Percentiles rank a stretch among this genome's conserved stretches.
phyloP scores from a whole-genome alignment of 225 moss, liverwort and hornwort species.

The Climacium dendroides region DNA sequence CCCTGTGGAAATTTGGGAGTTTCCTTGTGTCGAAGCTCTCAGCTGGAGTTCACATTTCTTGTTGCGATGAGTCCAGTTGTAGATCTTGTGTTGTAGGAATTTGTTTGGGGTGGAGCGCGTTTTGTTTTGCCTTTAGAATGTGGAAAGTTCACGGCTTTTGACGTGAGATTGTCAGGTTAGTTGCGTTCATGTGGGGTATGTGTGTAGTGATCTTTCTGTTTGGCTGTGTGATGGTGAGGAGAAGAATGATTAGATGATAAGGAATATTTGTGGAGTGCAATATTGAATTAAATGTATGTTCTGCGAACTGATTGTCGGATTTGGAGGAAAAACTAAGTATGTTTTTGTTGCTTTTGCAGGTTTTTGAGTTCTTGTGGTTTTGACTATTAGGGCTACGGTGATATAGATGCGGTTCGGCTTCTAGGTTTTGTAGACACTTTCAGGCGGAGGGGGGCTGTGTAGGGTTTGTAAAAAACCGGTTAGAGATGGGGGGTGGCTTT shows the following conservation, averaged over 20 bases:
- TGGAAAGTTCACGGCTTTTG: background rate
- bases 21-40: background rate
- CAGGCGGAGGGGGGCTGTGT: too few species aligned
- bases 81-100: background rate
- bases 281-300: background rate
- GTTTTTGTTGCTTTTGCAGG: background rate
- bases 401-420: background rate
- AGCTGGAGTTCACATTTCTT: background rate
- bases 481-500: conserved; percentile 72
- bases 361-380: background rate
- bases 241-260: background rate
- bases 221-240: background rate
- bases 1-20: background rate
- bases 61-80: background rate
- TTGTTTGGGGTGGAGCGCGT: background rate
- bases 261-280: background rate
- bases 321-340: background rate
- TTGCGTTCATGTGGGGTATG: background rate
- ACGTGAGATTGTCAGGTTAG: background rate
- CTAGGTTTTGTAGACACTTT: background rate
- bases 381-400: background rate
- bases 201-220: background rate
- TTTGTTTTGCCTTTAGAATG: background rate
- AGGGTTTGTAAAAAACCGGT: background rate
- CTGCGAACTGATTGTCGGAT: background rate